Conservation (phyloP, 108 stramenopile genomes). For the Fragilaria crotonensis region DNA sequence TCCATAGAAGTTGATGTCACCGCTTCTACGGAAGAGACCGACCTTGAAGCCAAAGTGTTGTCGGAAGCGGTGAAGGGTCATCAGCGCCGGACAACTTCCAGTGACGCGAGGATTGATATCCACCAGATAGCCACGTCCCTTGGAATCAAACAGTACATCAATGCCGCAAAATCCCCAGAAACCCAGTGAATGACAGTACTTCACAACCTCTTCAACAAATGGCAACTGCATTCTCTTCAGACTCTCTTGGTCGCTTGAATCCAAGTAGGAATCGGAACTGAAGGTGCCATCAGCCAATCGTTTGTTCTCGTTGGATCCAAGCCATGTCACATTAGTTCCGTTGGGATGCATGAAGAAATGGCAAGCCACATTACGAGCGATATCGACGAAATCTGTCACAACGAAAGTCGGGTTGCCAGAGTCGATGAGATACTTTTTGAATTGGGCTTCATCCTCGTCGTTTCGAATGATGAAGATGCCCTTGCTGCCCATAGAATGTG, state of each 20-base stretch:
- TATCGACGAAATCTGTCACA: constrained; percentile 25
- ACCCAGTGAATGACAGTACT: constrained; percentile 19
- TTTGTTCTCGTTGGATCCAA: constrained; percentile 29
- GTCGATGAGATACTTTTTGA: constrained; percentile 17
- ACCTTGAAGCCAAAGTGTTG: constrained; percentile 14
- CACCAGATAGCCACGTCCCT: constrained; percentile 22
- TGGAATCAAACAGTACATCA: constrained; percentile 29
- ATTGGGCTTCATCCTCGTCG: constrained; percentile 25
- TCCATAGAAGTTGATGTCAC: constrained; percentile 24
- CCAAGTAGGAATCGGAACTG: constrained; percentile 20
- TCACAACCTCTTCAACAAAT: constrained; percentile 28
- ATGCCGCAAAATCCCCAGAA: constrained; percentile 39
- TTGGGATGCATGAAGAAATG: constrained; percentile 33
- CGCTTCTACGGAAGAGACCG: constrained; percentile 22
- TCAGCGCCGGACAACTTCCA: constrained; percentile 27
- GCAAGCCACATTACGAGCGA: constrained; percentile 26
- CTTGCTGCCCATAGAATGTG: constrained; percentile 29
- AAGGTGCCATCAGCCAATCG: constrained; percentile 19
- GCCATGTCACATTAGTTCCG: constrained; percentile 17
- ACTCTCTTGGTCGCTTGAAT: constrained; percentile 13
- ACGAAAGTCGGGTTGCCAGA: constrained; percentile 29
- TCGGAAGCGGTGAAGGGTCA: constrained; percentile 15
- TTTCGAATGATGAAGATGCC: constrained; percentile 31
- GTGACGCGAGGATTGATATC: constrained; percentile 40
- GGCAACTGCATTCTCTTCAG: constrained; percentile 31